A percentile compares a stretch with the other conserved stretches of the same genome.
Conservation (phyloP, 108 stramenopile genomes). For the Chaetoceros tenuissimus region DNA sequence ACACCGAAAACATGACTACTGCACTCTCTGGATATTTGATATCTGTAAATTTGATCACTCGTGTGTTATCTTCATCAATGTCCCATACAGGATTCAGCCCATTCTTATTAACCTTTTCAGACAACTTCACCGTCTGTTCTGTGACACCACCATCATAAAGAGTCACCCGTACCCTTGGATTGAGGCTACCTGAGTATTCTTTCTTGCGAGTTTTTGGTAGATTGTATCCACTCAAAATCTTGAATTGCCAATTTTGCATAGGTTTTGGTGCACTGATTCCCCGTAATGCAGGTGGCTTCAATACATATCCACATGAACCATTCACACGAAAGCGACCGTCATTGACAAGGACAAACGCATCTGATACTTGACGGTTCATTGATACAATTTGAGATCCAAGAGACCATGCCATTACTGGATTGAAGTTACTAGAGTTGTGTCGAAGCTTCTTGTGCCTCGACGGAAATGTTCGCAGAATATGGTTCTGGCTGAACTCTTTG, state of each 20-base stretch:
- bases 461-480: slow-evolving; percentile 79
- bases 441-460: slow-evolving; percentile 27
- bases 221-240: slow-evolving; percentile 59
- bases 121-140: slow-evolving; percentile 19
- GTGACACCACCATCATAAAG: slow-evolving; percentile 55
- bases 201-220: slow-evolving; percentile 37
- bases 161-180: slow-evolving; percentile 55
- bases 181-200: slow-evolving; percentile 13
- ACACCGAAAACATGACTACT: slow-evolving; percentile 62
- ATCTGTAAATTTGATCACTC: slow-evolving; percentile 17
- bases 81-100: slow-evolving; percentile 92
- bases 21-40: slow-evolving; percentile 40
- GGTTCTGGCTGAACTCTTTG: slow-evolving; percentile 53
- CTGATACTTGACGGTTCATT: slow-evolving; percentile 76
- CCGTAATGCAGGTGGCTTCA: slow-evolving; percentile 63
- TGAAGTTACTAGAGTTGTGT: slow-evolving; percentile 63
- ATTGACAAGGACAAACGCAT: slow-evolving; percentile 74
- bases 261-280: slow-evolving; percentile 18
- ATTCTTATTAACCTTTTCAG: slow-evolving; percentile 60
- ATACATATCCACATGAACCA: slow-evolving; percentile 90
- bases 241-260: slow-evolving; percentile 41
- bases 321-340: slow-evolving; percentile 88
- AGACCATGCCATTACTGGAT: slow-evolving; percentile 79
- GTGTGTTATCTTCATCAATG: slow-evolving; percentile 46
- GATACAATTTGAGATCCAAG: slow-evolving; percentile 89